Base-by-base conservation (phyloP, 192 early-diverging fungal species). In the Coemansia erecta region DNA sequence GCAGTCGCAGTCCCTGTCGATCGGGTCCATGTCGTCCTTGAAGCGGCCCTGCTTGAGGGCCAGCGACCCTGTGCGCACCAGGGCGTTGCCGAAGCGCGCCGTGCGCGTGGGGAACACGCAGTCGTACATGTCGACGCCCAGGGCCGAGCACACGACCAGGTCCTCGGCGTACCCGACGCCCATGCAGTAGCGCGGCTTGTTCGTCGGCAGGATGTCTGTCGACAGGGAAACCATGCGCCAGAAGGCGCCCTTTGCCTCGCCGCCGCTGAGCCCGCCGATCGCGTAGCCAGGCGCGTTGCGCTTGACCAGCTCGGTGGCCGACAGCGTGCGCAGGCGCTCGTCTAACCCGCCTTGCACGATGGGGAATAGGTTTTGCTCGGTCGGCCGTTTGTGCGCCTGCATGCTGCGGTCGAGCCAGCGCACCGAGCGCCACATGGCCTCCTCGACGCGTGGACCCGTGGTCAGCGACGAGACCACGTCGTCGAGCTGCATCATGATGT, bases 401-500 rank as follows among this genome's bases (percentile, higher is more conserved):
- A 92, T 89, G 54, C 92, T 87, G 63, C 92, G 80, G 72, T 94
- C 92, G 44, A 94, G 77, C 92, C 92, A 94, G 41, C 92, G 85
- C 49, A 94, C 86, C 19, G 89, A 91, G 68, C 92, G 82, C 82
- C 83, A 84, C 92, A 94, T 94, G 40, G 92, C 92, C 68, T 94
- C 92, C 63, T 92, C 92, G 2, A 94, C 88, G 52, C 92, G 83
- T 13, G 87, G 83, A 4, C 92, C 90, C 11, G 85, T 89, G 1
- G 87, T 87, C 46, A 94, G 63, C 44, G 90, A 91, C 3, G 90
- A 91, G 3, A 94, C 88, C 3, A 94, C 92, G 68, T 94, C 92
- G 61, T 94, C 92, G 61, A 94, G 73, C 64, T 94, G 92, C 92
- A 94, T 94, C 83, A 94, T 91, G 18, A 94, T 92, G 61, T 92